Evolutionary conservation across 2,329 filamentous ascomycete species (phyloP).

Genomic region (Epichloe uncinata): DNA sequence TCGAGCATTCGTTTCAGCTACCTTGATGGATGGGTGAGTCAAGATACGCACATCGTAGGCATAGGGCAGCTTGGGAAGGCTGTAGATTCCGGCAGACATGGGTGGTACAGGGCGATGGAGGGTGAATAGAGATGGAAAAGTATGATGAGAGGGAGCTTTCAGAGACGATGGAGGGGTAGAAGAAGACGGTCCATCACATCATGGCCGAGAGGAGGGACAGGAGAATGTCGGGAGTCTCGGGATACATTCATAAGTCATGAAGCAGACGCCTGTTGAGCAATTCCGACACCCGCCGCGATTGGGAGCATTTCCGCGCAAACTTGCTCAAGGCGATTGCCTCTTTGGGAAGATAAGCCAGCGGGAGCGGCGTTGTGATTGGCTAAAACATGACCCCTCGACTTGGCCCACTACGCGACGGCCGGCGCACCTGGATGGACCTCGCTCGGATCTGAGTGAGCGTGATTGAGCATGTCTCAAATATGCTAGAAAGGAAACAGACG

Average conservation of each 20-base stretch:
- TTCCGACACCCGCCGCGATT: conserved; percentile 1
- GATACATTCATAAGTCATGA: no score
- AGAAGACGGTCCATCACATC: background rate
- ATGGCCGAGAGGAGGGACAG: no score
- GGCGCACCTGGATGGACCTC: conserved; percentile 1
- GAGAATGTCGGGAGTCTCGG: no score
- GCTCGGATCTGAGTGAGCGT: background rate
- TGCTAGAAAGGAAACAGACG: background rate
- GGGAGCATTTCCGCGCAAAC: conserved; percentile 21
- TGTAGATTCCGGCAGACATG: conserved; percentile 35
- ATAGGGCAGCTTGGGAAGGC: conserved; percentile 53
- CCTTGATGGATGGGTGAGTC: conserved; percentile 3
- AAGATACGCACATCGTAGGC: conserved; percentile 48
- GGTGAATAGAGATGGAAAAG: background rate
- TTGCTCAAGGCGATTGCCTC: conserved; percentile 20
- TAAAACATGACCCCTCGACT: background rate
- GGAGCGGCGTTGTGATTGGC: conserved; percentile 18
- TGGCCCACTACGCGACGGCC: background rate
- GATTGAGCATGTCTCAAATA: conserved; percentile 3
- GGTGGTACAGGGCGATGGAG: background rate
- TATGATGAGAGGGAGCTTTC: background rate
- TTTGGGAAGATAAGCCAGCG: conserved; percentile 11
- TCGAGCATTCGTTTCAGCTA: conserved; percentile 29
- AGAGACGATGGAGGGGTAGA: conserved; percentile 1
- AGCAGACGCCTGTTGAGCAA: no score